These are phyloP conservation scores for Stagonosporopsis chrysanthemi DNA, from an alignment of 2,329 filamentous ascomycete species.

Conservation along the genomic window DNA sequence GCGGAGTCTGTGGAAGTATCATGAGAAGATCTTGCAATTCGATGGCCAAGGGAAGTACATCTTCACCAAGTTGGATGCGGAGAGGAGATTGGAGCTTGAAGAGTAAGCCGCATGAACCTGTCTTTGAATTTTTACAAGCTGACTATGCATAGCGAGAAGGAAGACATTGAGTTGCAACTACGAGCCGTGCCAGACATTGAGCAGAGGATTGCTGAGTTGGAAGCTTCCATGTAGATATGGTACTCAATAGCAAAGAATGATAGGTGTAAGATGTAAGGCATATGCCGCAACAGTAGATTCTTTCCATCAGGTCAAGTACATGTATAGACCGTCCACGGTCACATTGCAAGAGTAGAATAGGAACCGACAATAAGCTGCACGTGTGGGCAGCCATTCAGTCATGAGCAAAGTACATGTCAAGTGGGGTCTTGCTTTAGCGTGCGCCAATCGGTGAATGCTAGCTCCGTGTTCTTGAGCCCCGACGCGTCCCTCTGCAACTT, in stretches of 20 bases:
- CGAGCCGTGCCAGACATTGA: constrained; percentile 88
- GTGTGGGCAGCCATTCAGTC: not conserved
- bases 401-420: not conserved
- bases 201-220: constrained; percentile 82
- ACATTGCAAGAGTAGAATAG: not conserved
- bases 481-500: constrained; percentile 15
- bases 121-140: constrained; percentile 12
- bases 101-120: constrained; percentile 62
- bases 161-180: constrained; percentile 86
- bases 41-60: constrained; percentile 92
- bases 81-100: constrained; percentile 82
- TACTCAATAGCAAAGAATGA: no score
- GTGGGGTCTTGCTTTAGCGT: constrained; percentile 5
- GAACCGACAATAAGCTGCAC: not conserved
- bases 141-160: constrained; percentile 71
- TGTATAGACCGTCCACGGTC: not conserved
- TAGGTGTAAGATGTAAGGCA: not conserved
- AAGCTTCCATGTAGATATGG: constrained; percentile 27
- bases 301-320: not conserved
- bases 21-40: constrained; percentile 93
- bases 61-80: constrained; percentile 89
- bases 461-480: constrained; percentile 18
- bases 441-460: constrained; percentile 14
- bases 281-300: not conserved
- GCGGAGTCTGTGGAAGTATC: constrained; percentile 94